phyloP scores from a whole-genome alignment of 257 asterid species.

The Paulownia fortunei region DNA sequence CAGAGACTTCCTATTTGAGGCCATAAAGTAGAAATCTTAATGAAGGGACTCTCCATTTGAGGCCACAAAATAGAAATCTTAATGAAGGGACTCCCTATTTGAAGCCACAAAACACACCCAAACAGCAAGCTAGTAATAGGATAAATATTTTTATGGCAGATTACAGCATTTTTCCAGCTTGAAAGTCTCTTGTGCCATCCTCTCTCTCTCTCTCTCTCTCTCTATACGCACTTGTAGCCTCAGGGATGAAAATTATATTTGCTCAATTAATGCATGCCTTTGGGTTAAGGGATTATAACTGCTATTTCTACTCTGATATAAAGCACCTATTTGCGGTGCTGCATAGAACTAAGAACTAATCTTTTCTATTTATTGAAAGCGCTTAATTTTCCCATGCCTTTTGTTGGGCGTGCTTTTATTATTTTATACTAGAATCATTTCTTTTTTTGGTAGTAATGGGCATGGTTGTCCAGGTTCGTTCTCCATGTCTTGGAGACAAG shows the following conservation, averaged over 20 bases:
- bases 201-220: neutral
- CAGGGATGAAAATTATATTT: neutral
- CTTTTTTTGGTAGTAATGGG: slow-evolving; percentile 2
- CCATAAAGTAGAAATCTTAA: neutral
- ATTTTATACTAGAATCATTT: neutral
- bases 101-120: neutral
- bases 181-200: neutral
- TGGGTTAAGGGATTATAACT: neutral
- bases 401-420: neutral
- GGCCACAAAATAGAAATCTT: too few relatives aligned
- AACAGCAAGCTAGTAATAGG: too few relatives aligned
- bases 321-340: neutral
- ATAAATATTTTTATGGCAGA: neutral
- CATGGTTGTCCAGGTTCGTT: slow-evolving; percentile 70
- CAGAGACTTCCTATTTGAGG: neutral
- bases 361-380: neutral
- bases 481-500: slow-evolving; percentile 93
- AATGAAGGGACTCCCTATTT: too few relatives aligned
- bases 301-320: neutral
- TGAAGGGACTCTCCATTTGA: neutral
- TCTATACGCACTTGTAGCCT: neutral
- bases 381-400: neutral
- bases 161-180: neutral
- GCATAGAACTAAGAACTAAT: neutral
- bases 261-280: neutral